These are phyloP conservation scores for Fusarium oxysporum DNA, from an alignment of 2,329 filamentous ascomycete genomes.

Conservation along the genomic window DNA sequence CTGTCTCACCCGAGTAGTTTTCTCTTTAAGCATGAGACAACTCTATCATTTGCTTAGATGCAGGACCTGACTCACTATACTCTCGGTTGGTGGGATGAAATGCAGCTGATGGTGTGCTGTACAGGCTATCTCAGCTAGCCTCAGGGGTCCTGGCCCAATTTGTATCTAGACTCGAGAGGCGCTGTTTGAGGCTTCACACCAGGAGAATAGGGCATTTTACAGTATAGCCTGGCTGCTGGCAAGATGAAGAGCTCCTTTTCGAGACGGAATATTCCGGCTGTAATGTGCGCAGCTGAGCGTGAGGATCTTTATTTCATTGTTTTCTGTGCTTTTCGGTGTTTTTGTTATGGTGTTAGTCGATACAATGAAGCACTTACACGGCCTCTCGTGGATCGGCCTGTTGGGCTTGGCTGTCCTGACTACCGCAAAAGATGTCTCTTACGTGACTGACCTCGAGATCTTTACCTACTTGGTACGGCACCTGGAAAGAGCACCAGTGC, in stretches of 20 bases:
- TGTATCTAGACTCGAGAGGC: constrained; percentile 36
- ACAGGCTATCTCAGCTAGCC: constrained; percentile 40
- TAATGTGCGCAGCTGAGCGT: constrained; percentile 8
- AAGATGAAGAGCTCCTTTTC: constrained; percentile 15
- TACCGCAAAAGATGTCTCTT: constrained; percentile 49
- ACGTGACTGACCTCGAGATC: constrained; percentile 59
- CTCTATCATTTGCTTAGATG: neutral
- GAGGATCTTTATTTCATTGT: constrained; percentile 4
- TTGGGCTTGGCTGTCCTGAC: constrained; percentile 12
- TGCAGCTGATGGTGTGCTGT: constrained; percentile 33
- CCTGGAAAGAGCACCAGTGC: neutral
- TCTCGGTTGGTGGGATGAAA: constrained; percentile 5
- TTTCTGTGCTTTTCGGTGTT: neutral
- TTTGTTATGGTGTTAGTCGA: neutral
- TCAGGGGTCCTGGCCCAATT: constrained; percentile 39
- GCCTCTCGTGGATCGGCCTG: constrained; percentile 19
- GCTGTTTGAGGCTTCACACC: constrained; percentile 31
- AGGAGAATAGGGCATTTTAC: constrained; percentile 24
- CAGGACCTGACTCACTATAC: constrained; percentile 17
- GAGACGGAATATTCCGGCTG: constrained; percentile 10
- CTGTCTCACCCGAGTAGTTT: neutral
- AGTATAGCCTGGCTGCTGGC: neutral
- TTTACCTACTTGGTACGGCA: constrained; percentile 55
- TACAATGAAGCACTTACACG: constrained; percentile 40
- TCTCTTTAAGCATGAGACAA: neutral